Conservation (phyloP, 169 alveolate species). For the Cryptosporidium tyzzeri region DNA sequence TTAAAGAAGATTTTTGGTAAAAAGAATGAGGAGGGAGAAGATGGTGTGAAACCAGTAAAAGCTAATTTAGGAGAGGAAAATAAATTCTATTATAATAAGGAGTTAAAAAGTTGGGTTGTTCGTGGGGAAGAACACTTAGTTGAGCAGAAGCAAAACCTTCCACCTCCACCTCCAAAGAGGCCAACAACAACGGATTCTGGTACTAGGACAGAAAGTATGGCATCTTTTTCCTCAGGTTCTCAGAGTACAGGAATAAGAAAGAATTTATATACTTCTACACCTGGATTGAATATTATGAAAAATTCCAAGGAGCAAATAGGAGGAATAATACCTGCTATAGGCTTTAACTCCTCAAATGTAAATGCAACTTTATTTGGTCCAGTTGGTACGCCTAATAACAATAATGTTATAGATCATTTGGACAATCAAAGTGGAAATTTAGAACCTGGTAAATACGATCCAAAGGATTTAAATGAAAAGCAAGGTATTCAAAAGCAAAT, state of each 20-base stretch:
- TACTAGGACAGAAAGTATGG: conserved; percentile 28
- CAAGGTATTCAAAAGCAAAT: background rate
- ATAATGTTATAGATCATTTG: background rate
- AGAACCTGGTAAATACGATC: background rate
- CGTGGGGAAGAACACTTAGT: conserved; percentile 71
- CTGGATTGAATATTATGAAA: conserved; percentile 48
- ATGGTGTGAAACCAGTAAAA: conserved; percentile 58
- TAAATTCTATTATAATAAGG: conserved; percentile 58
- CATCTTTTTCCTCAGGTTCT: conserved; percentile 19
- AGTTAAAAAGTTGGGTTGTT: conserved; percentile 69
- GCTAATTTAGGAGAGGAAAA: conserved; percentile 73
- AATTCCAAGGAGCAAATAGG: conserved; percentile 3
- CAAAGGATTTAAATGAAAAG: background rate
- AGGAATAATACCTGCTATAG: conserved; percentile 37
- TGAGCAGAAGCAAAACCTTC: conserved; percentile 47
- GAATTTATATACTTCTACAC: conserved; percentile 57
- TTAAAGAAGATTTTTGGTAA: conserved; percentile 64
- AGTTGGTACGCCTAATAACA: background rate
- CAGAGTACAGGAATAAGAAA: conserved; percentile 21
- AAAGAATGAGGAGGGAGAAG: conserved; percentile 60
- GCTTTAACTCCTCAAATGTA: background rate
- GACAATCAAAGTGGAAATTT: background rate
- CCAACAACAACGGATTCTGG: conserved; percentile 65
- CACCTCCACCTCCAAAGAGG: conserved; percentile 61
- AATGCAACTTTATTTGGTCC: background rate